Percentiles rank a stretch among this genome's conserved stretches.
These are phyloP conservation scores for Gonapodya sp. DNA, from an alignment of 192 early-diverging fungal genomes.

Conservation along the genomic window DNA sequence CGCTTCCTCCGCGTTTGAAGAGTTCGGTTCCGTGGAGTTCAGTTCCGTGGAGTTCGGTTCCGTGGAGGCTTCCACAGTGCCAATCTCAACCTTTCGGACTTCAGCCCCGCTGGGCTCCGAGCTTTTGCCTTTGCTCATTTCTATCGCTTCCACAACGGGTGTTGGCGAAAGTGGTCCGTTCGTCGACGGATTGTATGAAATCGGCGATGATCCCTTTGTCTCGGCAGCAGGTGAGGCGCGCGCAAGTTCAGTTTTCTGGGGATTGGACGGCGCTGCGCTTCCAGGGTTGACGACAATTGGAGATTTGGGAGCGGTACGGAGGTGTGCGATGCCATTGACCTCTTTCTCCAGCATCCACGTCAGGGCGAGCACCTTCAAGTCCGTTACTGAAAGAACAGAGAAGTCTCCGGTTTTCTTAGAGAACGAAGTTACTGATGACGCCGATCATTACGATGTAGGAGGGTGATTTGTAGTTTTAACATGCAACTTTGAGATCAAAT, in stretches of 20 bases:
- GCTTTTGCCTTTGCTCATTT: background rate
- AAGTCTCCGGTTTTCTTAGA: constrained; percentile 89
- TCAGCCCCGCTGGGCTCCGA: background rate
- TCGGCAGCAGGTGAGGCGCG: too few relatives aligned
- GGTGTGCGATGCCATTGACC: constrained; percentile 53
- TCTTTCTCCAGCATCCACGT: constrained; percentile 79
- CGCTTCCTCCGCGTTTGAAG: constrained; percentile 15
- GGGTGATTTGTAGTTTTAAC: constrained; percentile 24
- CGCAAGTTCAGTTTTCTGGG: background rate
- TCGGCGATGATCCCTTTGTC: constrained; percentile 10
- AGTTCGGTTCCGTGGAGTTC: constrained; percentile 14
- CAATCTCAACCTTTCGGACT: constrained; percentile 9
- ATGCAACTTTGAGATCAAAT: constrained; percentile 18
- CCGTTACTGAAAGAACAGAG: constrained; percentile 61
- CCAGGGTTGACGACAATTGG: background rate
- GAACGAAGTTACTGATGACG: constrained; percentile 64
- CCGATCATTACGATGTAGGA: too few relatives aligned
- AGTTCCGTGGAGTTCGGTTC: constrained; percentile 8
- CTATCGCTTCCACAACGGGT: background rate
- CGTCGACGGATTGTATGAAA: constrained; percentile 12
- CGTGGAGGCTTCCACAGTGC: background rate
- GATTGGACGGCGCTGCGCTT: background rate
- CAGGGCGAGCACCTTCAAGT: constrained; percentile 84
- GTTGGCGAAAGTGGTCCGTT: constrained; percentile 9
- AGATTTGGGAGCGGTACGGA: constrained; percentile 38